Conservation (phyloP, 78 protist genomes). For the Emiliania huxleyi region DNA sequence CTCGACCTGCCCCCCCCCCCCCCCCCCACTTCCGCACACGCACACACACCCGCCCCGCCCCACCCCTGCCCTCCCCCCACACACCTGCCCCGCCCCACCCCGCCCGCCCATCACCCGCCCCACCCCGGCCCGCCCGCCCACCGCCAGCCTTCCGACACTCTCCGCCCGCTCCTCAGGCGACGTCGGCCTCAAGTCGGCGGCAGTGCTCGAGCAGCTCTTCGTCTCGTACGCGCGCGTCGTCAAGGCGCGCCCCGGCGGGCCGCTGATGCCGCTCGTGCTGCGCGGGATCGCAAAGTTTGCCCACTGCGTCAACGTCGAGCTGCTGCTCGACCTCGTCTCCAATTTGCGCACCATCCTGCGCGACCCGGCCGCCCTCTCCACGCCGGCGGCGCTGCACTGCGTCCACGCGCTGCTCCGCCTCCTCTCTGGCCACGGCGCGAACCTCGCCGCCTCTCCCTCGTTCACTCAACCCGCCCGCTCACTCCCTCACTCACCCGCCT, state of each 20-base stretch:
- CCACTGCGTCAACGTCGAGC: not conserved
- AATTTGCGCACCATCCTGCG: not conserved
- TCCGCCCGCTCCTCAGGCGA: too few species aligned
- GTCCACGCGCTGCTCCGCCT: conserved; percentile 6
- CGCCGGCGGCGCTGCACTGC: not conserved
- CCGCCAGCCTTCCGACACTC: too few species aligned
- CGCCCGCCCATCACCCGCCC: too few species aligned
- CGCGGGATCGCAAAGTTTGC: not conserved
- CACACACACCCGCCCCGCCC: too few species aligned
- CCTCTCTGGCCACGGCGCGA: not conserved
- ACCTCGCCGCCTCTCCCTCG: too few species aligned
- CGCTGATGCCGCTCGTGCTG: not conserved
- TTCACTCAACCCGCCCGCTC: too few species aligned
- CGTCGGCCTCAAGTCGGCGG: not conserved
- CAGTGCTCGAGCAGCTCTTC: conserved; percentile 8
- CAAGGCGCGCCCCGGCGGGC: not conserved
- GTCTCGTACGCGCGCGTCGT: conserved; percentile 14
- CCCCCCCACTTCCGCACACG: too few species aligned
- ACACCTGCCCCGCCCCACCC: too few species aligned
- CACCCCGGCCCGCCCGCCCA: too few species aligned
- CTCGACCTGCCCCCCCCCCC: too few species aligned
- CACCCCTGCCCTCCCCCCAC: too few species aligned
- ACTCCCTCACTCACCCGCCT: too few species aligned
- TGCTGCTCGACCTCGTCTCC: not conserved
- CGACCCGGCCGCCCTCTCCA: not conserved